A percentile compares a stretch with the other conserved stretches of the same genome.
Evolutionary conservation across 441 rosid species (phyloP).

Genomic region (Aquilaria agallochum): DNA sequence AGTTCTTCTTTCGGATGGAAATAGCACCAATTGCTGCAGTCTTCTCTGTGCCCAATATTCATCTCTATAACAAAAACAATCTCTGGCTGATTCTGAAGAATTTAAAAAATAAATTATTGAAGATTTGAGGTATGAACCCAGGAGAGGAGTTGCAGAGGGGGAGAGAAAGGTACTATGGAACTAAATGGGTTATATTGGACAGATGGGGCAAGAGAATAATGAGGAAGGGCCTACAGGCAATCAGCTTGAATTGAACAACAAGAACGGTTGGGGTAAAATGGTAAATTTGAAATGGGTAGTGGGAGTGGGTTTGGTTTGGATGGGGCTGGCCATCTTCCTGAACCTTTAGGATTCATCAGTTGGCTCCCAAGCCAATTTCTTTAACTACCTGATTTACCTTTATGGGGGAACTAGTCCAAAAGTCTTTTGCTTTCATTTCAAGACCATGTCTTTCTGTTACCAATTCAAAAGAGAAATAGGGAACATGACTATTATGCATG

Average conservation of each 20-base stretch:
- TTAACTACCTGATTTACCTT: background rate
- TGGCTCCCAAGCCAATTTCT: constrained; percentile 11
- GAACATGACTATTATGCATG: background rate
- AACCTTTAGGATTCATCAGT: background rate
- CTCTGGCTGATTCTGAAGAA: too few relatives aligned
- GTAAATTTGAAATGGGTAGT: background rate
- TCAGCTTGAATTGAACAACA: constrained; percentile 15
- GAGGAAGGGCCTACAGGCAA: constrained; percentile 9
- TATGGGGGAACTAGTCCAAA: background rate
- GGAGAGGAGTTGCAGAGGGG: constrained; percentile 11
- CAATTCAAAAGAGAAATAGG: background rate
- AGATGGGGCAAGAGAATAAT: constrained; percentile 18
- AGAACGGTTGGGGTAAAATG: constrained; percentile 12
- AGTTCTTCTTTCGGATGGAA: constrained; percentile 65
- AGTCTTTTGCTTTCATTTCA: constrained; percentile 16
- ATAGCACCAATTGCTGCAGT: constrained; percentile 47
- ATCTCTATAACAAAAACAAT: constrained; percentile 16
- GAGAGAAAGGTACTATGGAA: constrained; percentile 5
- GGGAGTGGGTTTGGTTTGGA: constrained; percentile 11
- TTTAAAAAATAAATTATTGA: too few relatives aligned
- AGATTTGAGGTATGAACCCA: background rate
- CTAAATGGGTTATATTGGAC: constrained; percentile 2
- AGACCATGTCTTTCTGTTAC: constrained; percentile 14
- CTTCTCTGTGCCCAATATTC: constrained; percentile 53
- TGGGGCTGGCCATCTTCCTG: background rate